Conservation (phyloP, 306 rosid species). For the Ziziphus jujuba region DNA sequence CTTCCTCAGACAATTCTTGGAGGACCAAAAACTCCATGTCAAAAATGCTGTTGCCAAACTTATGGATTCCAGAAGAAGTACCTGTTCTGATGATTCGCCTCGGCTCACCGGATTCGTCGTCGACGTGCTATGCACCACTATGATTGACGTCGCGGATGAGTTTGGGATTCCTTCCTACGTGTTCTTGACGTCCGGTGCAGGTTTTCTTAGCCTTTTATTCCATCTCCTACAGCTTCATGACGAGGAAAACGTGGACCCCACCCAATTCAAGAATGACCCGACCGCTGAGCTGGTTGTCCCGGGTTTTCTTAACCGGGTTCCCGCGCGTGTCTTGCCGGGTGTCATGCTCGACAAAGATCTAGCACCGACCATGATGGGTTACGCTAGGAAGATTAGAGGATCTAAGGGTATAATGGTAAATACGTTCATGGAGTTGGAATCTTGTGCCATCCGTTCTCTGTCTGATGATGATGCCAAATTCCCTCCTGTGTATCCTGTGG, state of each 20-base stretch:
- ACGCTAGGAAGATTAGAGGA: constrained; percentile 7
- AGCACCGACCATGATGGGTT: background rate
- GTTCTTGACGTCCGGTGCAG: constrained; percentile 32
- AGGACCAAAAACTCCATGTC: constrained; percentile 1
- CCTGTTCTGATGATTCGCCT: background rate
- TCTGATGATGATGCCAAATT: background rate
- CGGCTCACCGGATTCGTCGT: constrained; percentile 31
- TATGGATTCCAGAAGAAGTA: background rate
- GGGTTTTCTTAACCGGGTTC: constrained; percentile 19
- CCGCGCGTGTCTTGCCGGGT: constrained; percentile 4
- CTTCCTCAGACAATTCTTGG: background rate
- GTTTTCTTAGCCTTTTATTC: constrained; percentile 3
- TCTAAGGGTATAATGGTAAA: constrained; percentile 50
- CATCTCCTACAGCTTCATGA: constrained; percentile 31
- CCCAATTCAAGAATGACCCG: background rate
- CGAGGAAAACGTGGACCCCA: too few species aligned
- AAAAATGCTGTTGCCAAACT: background rate
- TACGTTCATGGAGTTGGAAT: constrained; percentile 46
- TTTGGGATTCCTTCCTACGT: constrained; percentile 46
- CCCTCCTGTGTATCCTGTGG: constrained; percentile 25
- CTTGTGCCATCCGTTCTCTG: constrained; percentile 28
- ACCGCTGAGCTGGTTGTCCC: background rate
- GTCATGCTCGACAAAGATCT: background rate
- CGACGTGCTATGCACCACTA: constrained; percentile 55
- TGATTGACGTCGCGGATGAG: constrained; percentile 53